These are phyloP conservation scores for Nemania sp. DNA, from an alignment of 2,329 filamentous ascomycete genomes.

Conservation along the genomic window DNA sequence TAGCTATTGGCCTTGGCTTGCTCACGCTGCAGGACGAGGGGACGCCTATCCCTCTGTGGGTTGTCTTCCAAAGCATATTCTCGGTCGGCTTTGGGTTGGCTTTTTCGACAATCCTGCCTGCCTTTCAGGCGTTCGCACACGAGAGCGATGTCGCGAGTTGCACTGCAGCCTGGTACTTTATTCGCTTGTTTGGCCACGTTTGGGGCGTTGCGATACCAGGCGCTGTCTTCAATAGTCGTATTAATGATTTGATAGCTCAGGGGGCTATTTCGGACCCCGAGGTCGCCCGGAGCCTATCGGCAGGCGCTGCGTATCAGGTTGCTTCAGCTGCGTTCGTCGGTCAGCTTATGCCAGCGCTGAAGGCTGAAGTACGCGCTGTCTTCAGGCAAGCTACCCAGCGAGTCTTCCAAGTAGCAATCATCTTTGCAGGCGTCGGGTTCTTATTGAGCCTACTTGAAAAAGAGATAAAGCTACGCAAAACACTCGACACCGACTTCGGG, in stretches of 20 bases:
- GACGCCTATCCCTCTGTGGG: no score
- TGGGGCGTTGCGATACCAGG: constrained; percentile 48
- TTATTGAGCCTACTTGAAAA: constrained; percentile 41
- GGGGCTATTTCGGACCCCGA: constrained; percentile 6
- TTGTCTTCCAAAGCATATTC: no score
- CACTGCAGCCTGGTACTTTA: constrained; percentile 44
- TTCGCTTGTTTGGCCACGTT: constrained; percentile 46
- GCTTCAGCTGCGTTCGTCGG: constrained; percentile 27
- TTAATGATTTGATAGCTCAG: neutral
- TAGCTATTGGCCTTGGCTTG: no score
- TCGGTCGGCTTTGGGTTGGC: no score
- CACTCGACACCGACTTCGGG: constrained; percentile 46
- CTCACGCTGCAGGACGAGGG: no score
- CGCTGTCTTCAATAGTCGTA: constrained; percentile 39
- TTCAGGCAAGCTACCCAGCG: constrained; percentile 41
- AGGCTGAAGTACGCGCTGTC: constrained; percentile 38
- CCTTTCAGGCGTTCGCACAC: constrained; percentile 41
- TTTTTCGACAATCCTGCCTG: constrained; percentile 45
- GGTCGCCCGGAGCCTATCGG: constrained; percentile 14
- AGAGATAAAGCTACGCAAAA: constrained; percentile 42
- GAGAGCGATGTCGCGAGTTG: constrained; percentile 39
- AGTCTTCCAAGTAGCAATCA: constrained; percentile 44
- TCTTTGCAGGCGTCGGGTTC: constrained; percentile 40
- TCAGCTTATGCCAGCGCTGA: constrained; percentile 18
- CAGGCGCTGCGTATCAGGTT: constrained; percentile 29